Evolutionary conservation across 441 rosid species (phyloP), one percentile per base, ranked within the genome.

Genomic region (Aleurites moluccanus): DNA sequence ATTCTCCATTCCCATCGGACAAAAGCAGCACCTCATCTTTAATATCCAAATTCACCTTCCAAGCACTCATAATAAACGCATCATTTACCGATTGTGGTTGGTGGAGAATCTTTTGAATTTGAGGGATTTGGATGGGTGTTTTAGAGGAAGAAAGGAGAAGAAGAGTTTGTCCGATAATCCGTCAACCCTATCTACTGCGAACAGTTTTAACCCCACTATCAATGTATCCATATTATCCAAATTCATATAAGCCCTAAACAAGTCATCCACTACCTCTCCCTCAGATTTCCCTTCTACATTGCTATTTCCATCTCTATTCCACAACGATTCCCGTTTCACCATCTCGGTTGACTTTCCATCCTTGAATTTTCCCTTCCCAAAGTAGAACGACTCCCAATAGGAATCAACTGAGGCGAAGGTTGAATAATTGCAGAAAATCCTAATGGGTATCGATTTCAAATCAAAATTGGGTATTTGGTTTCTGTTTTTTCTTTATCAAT

Each of bases 211-310:
- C n/a, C n/a, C n/a, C n/a, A n/a, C n/a, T n/a, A n/a, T 92, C 83
- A 92, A 80, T 0, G 82, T 87, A 81, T 92, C 97, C 15, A 92
- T 90, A 60, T 83, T 86, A 2, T 95, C 99, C 81, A 91, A 85
- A 86, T 95, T 91, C 94, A 95, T 91, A 72, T 89, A 91, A 0
- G 96, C 93, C 16, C 89, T 91, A 78, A 95, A 85, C 77, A 92
- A 80, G 64, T 93, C 99, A 80, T 91, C 98, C 77, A 91, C 88
- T 23, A 82, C 85, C 68, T 87, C 93, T 40, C 91, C 96, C 79
- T 88, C 88, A 5, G 85, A 79, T 81, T 88, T 89, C 79, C 88
- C 95, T 83, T 92, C 90, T 20, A 74, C 81, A 78, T 66, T 78
- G 67, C 64, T 72, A 65, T 82, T 82, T 10, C 78, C 72, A 50